phyloP scores from a whole-genome alignment of 352 stramenopile species.

The Pythium folliculosum region DNA sequence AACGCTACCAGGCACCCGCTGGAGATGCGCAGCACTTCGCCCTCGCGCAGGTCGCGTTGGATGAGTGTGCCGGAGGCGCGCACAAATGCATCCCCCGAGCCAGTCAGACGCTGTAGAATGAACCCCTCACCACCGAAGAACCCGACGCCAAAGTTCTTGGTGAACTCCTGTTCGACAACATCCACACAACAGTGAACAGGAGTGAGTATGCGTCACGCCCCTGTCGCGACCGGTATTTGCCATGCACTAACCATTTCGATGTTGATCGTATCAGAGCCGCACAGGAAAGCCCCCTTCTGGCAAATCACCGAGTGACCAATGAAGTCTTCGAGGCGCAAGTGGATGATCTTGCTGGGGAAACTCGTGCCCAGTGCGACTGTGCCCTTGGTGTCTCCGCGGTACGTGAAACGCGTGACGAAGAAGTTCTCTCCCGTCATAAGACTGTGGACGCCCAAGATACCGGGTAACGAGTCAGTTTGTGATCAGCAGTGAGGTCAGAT shows the following conservation, averaged over 20 bases:
- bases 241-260: slow-evolving; percentile 80
- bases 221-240: too few relatives aligned
- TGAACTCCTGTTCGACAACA: slow-evolving; percentile 67
- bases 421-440: slow-evolving; percentile 84
- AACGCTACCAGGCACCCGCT: slow-evolving; percentile 93
- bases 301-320: slow-evolving; percentile 85
- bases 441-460: slow-evolving; percentile 23
- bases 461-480: background rate
- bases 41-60: slow-evolving; percentile 79
- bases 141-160: slow-evolving; percentile 86
- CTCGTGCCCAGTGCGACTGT: slow-evolving; percentile 90
- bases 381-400: slow-evolving; percentile 59
- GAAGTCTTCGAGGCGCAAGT: slow-evolving; percentile 88
- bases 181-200: background rate
- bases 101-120: slow-evolving; percentile 91
- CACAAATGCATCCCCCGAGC: slow-evolving; percentile 89
- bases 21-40: slow-evolving; percentile 90
- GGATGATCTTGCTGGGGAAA: slow-evolving; percentile 90
- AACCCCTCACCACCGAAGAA: slow-evolving; percentile 97
- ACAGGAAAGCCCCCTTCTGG: slow-evolving; percentile 92
- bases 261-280: slow-evolving; percentile 89
- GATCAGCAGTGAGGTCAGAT: background rate
- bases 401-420: slow-evolving; percentile 76
- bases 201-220: too few relatives aligned
- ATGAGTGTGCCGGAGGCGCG: slow-evolving; percentile 91